A percentile compares a stretch with the other conserved stretches of the same genome.
phyloP scores from a whole-genome alignment of 2,329 filamentous ascomycete species.

The Fusarium caatingaense region DNA sequence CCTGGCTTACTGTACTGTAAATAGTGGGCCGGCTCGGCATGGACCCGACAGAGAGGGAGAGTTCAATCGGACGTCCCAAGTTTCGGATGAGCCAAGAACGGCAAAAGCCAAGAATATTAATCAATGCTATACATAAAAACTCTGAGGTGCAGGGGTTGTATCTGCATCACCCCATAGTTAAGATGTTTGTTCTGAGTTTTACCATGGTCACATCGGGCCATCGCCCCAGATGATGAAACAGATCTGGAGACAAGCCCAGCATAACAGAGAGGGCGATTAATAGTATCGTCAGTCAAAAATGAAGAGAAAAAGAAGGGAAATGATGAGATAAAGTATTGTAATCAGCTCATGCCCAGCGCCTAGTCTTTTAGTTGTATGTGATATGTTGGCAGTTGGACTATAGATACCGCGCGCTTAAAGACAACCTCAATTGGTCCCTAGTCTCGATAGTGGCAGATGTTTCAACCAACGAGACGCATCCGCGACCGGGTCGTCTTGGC shows the following conservation, averaged over 20 bases:
- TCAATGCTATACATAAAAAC: slow-evolving; percentile 10
- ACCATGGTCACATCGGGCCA: slow-evolving; percentile 30
- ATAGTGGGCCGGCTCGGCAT: not conserved
- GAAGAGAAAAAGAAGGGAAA: too few relatives aligned
- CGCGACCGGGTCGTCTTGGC: slow-evolving; percentile 35
- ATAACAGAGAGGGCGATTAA: not conserved
- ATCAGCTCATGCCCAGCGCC: not conserved
- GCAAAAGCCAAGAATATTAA: not conserved
- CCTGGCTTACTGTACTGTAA: not conserved
- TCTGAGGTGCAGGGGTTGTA: not conserved
- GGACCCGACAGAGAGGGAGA: not conserved
- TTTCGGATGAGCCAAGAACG: slow-evolving; percentile 5
- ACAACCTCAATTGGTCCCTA: slow-evolving; percentile 24
- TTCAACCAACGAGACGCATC: slow-evolving; percentile 40
- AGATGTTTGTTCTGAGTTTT: slow-evolving; percentile 19
- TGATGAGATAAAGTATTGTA: too few relatives aligned
- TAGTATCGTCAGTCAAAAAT: too few relatives aligned
- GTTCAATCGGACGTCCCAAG: not conserved
- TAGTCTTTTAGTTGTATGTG: not conserved
- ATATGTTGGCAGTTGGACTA: not conserved
- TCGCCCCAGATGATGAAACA: slow-evolving; percentile 20
- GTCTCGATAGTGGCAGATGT: slow-evolving; percentile 1
- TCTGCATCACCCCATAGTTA: not conserved
- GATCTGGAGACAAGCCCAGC: slow-evolving; percentile 9
- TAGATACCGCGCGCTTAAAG: slow-evolving; percentile 30